Percentiles rank a stretch among this genome's conserved stretches.
Evolutionary conservation across 108 stramenopile genomes (phyloP).

Genomic region (Mediolabrus comicus): DNA sequence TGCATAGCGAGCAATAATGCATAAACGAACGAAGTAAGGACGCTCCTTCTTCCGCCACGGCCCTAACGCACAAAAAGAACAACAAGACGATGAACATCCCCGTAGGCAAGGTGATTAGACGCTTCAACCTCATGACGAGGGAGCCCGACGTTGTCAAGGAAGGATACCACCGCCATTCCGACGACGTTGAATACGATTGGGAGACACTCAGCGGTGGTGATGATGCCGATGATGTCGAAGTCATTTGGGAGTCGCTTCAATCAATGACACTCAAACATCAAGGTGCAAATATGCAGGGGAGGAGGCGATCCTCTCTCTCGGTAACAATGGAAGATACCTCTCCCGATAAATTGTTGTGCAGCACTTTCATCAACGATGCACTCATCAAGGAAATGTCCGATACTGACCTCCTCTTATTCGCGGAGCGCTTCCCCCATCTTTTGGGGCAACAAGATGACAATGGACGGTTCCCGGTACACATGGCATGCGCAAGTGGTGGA

Average conservation of each 20-base stretch:
- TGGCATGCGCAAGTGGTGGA: slow-evolving; percentile 7
- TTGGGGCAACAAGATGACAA: slow-evolving; percentile 1
- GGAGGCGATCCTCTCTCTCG: neutral
- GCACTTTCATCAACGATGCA: slow-evolving; percentile 10
- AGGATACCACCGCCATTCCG: neutral
- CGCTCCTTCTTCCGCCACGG: too few species aligned
- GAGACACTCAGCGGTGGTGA: neutral
- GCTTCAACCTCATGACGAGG: neutral
- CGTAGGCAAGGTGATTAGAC: neutral
- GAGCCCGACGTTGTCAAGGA: neutral
- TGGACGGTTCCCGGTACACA: slow-evolving; percentile 7
- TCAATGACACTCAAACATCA: neutral
- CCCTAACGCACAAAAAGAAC: too few species aligned
- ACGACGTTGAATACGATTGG: slow-evolving; percentile 4
- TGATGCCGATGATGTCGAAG: slow-evolving; percentile 2
- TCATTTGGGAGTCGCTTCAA: slow-evolving; percentile 3
- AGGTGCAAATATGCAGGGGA: neutral
- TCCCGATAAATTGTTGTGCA: neutral
- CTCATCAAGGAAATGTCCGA: slow-evolving; percentile 11
- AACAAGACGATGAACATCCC: too few species aligned
- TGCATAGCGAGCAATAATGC: too few species aligned
- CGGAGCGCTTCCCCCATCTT: slow-evolving; percentile 5
- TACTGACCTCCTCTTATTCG: slow-evolving; percentile 6
- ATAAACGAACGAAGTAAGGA: too few species aligned
- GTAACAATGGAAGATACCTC: neutral